A percentile compares a stretch with the other conserved stretches of the same genome.
These are phyloP conservation scores for Lachancea lanzarotensis DNA, from an alignment of 805 yeast species.

Conservation along the genomic window DNA sequence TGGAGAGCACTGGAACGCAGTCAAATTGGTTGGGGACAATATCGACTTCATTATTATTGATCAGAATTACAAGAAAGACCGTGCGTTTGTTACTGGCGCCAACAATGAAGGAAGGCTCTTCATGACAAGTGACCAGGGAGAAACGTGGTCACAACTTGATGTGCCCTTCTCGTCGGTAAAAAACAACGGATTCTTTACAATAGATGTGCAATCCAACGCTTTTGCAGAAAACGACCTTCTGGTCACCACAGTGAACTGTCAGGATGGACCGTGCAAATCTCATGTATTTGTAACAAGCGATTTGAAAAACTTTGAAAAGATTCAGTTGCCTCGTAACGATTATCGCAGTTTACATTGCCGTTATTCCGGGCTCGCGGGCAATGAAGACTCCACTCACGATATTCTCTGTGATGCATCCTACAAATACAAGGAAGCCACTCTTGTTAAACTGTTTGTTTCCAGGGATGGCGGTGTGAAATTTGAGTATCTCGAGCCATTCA, in stretches of 20 bases:
- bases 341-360: not conserved
- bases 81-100: slow-evolving; percentile 2
- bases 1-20: slow-evolving; percentile 43
- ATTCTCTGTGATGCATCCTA: slow-evolving; percentile 15
- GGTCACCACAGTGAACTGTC: slow-evolving; percentile 12
- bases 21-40: not conserved
- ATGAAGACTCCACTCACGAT: not conserved
- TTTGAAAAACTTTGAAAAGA: slow-evolving; percentile 1
- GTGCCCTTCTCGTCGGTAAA: slow-evolving; percentile 1
- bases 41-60: not conserved
- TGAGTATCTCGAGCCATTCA: slow-evolving; percentile 31
- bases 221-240: slow-evolving; percentile 11
- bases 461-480: slow-evolving; percentile 45
- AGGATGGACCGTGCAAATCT: not conserved
- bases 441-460: slow-evolving; percentile 18
- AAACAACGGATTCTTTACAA: not conserved
- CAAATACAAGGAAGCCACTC: not conserved
- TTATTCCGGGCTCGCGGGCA: not conserved
- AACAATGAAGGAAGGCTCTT: slow-evolving; percentile 7
- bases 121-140: slow-evolving; percentile 27
- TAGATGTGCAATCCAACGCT: slow-evolving; percentile 18
- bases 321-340: not conserved
- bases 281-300: not conserved
- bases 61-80: not conserved
- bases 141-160: slow-evolving; percentile 18